Evolutionary conservation across 2,329 filamentous ascomycete species (phyloP).

Genomic region (Cladosporium colombiae): DNA sequence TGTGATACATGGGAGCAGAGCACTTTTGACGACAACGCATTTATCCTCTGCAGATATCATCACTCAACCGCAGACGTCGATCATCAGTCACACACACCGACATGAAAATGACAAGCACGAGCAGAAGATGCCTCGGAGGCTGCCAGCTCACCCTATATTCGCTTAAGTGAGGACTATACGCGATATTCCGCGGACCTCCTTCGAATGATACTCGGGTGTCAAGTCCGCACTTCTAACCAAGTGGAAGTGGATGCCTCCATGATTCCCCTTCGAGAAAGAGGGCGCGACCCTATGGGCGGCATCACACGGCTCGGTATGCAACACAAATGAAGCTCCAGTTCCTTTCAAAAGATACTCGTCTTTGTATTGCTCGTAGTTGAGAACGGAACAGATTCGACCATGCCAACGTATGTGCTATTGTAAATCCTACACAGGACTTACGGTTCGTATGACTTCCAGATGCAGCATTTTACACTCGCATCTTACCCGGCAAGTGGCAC

Average conservation of each 20-base stretch:
- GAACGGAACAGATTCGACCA: neutral
- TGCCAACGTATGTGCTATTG: neutral
- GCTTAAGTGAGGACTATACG: neutral
- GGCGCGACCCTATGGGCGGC: neutral
- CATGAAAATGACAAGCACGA: neutral
- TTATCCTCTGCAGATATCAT: neutral
- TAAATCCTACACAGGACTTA: neutral
- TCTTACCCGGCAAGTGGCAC: neutral
- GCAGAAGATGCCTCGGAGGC: neutral
- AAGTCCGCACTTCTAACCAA: neutral
- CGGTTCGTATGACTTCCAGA: neutral
- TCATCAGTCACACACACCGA: slow-evolving; percentile 1
- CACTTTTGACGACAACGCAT: neutral
- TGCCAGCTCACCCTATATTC: neutral
- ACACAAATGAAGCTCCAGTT: neutral
- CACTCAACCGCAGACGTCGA: slow-evolving; percentile 3
- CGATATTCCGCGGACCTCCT: neutral
- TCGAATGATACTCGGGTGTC: neutral
- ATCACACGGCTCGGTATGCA: neutral
- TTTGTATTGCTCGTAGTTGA: neutral
- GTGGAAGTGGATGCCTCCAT: neutral
- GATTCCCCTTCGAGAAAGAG: neutral
- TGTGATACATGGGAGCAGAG: neutral
- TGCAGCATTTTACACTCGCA: neutral
- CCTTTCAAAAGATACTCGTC: neutral